A percentile compares a stretch with the other conserved stretches of the same genome.
phyloP scores from a whole-genome alignment of 306 rosid genomes.

The Medicago arabica region DNA sequence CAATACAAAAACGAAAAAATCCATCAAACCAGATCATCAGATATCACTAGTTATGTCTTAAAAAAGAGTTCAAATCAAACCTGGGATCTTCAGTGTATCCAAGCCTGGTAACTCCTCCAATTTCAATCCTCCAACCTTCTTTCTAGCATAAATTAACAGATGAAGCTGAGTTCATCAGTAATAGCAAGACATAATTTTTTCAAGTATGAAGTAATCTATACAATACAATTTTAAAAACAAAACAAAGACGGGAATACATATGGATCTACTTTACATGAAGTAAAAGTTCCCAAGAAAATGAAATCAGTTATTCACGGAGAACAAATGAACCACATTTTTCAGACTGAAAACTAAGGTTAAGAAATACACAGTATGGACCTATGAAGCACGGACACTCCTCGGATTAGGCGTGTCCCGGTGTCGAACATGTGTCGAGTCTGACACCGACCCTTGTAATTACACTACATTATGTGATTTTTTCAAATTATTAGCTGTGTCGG shows the following conservation, averaged over 20 bases:
- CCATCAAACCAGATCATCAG: not conserved
- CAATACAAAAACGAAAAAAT: not conserved
- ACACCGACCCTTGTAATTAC: no score
- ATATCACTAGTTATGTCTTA: slow-evolving; percentile 1
- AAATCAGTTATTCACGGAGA: slow-evolving; percentile 23
- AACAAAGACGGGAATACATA: slow-evolving; percentile 13
- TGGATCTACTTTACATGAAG: slow-evolving; percentile 14
- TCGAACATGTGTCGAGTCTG: no score
- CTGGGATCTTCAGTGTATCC: slow-evolving; percentile 91
- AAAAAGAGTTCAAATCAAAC: slow-evolving; percentile 48
- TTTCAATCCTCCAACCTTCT: slow-evolving; percentile 92
- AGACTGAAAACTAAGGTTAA: slow-evolving; percentile 24
- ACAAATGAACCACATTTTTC: slow-evolving; percentile 32
- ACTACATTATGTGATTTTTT: no score
- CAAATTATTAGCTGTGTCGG: no score
- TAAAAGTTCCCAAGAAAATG: slow-evolving; percentile 23
- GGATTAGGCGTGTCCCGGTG: no score
- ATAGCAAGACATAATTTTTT: slow-evolving; percentile 16
- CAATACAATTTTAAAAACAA: not conserved
- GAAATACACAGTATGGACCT: slow-evolving; percentile 30
- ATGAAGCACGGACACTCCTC: no score
- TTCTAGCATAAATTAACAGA: slow-evolving; percentile 60
- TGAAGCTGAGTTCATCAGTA: slow-evolving; percentile 32
- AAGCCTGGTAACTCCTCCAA: slow-evolving; percentile 88
- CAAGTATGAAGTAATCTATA: not conserved